These are phyloP conservation scores for Bonia amplexicaulis DNA, from an alignment of 176 grass and related monocot genomes.

Conservation along the genomic window DNA sequence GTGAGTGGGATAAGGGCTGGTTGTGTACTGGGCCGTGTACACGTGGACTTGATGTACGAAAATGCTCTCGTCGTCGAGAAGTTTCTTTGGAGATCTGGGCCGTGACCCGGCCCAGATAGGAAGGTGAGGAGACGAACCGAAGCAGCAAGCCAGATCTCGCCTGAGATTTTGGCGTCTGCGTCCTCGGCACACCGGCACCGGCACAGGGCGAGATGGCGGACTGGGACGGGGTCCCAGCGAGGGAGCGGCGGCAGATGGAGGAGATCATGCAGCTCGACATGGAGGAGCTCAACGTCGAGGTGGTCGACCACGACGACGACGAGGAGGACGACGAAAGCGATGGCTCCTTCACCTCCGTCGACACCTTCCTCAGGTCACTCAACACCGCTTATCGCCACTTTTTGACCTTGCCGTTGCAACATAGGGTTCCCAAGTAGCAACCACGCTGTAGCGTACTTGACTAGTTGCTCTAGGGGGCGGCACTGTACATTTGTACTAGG, in stretches of 20 bases:
- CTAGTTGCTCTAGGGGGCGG: neutral
- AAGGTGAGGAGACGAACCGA: neutral
- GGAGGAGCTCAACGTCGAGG: constrained; percentile 80
- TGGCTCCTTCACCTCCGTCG: constrained; percentile 1
- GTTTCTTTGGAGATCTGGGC: neutral
- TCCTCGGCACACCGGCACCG: constrained; percentile 1
- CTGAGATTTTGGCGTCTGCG: constrained; percentile 10
- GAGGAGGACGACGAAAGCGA: neutral
- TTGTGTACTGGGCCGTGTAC: neutral
- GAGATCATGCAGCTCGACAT: constrained; percentile 78
- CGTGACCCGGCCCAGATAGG: neutral
- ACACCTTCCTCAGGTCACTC: constrained; percentile 46
- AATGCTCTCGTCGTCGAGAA: neutral
- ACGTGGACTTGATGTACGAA: neutral
- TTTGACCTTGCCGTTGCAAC: neutral
- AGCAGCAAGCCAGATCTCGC: neutral
- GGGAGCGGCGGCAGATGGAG: constrained; percentile 75
- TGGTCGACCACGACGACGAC: constrained; percentile 22
- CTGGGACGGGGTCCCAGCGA: constrained; percentile 47
- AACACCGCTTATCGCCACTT: neutral
- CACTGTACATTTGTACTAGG: neutral
- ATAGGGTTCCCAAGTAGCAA: neutral
- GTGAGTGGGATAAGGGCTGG: neutral
- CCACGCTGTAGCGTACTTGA: neutral
- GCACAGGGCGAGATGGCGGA: constrained; percentile 40